Base-by-base conservation (phyloP, 2,329 filamentous ascomycete species). In the Nemania sp. region DNA sequence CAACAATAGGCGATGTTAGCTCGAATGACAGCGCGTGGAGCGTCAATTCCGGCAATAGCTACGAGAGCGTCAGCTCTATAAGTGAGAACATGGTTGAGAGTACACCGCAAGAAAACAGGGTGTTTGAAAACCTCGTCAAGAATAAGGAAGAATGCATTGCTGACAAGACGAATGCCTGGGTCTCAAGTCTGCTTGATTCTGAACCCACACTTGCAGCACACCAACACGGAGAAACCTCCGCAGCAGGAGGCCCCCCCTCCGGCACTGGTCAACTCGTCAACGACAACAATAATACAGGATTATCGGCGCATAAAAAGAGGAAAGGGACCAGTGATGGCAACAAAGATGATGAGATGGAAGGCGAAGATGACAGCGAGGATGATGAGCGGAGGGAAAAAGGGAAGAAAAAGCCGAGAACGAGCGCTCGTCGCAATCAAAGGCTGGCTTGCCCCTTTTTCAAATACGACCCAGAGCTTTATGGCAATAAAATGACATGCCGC, bases 371-470 rank as follows among this genome's bases (percentile, higher is more conserved):
- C 34, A 39, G 35, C 12, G 43, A 46, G 34, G 47, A 51, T 10
- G 48, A 51, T 25, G 48, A 40, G 18, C 34, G 48, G 18, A 51
- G 40, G 18, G 32, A 34, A 2, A 51, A 39, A 20, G 48, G 48
- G 17, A 40, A 51, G 21, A 46, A 37, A 40, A 51, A 51, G 17
- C 34, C 48, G 2, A 51, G 48, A 18, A 51, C 35, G 15, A 40
- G 34, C 32, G 35, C 18, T 2, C 25, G 29, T 25, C 34, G 9
- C 12, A 29, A 12, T 29, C 34, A 17, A 29, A 39, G 40, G n/a
- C 32, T 51, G 10, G 48, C 48, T 13, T 51, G 48, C 13, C 48
- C 48, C 7, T 25, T 51, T 51, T 51, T 51, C 48, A 51, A 51
- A 13, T 13, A 3, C 7, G 12, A 51, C 15, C 48, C 48, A 13